Percentiles rank a stretch among this genome's conserved stretches.
Conservation (phyloP, 139 green algal genomes). For the Coelastrella sp. region DNA sequence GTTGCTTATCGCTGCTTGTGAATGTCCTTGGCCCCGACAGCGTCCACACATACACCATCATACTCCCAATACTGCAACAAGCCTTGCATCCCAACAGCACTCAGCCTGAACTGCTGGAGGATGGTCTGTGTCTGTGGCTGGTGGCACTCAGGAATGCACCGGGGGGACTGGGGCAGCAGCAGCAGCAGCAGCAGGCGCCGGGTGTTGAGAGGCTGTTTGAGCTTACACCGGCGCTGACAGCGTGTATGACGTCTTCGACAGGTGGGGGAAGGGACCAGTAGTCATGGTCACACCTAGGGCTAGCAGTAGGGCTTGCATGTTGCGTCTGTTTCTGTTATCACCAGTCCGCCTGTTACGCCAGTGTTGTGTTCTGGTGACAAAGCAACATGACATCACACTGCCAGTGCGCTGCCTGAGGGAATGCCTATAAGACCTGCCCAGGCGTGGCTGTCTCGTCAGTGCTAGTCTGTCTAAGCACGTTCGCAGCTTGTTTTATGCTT, state of each 20-base stretch:
- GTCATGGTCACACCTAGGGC: not conserved
- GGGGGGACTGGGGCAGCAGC: not conserved
- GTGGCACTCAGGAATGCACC: constrained; percentile 87
- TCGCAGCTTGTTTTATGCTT: too few relatives aligned
- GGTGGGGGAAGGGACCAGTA: constrained; percentile 41
- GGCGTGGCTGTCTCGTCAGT: too few relatives aligned
- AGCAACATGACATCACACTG: too few relatives aligned
- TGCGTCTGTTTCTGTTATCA: not conserved
- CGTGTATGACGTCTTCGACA: constrained; percentile 73
- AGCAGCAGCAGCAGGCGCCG: not conserved
- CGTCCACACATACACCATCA: constrained; percentile 61
- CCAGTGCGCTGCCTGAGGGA: too few relatives aligned
- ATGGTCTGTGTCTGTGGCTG: constrained; percentile 91
- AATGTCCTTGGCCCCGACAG: constrained; percentile 79
- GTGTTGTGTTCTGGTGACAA: too few relatives aligned
- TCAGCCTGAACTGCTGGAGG: constrained; percentile 87
- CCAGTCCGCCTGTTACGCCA: too few relatives aligned
- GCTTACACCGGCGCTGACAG: constrained; percentile 72
- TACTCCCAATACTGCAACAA: constrained; percentile 84
- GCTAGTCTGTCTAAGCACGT: too few relatives aligned
- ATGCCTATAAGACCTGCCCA: too few relatives aligned
- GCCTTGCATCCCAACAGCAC: constrained; percentile 64
- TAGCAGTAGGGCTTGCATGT: not conserved
- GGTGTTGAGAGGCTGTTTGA: constrained; percentile 61
- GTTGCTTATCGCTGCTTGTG: constrained; percentile 81